phyloP scores from a whole-genome alignment of 2,329 filamentous ascomycete species.

The Pyrenochaeta sp. region DNA sequence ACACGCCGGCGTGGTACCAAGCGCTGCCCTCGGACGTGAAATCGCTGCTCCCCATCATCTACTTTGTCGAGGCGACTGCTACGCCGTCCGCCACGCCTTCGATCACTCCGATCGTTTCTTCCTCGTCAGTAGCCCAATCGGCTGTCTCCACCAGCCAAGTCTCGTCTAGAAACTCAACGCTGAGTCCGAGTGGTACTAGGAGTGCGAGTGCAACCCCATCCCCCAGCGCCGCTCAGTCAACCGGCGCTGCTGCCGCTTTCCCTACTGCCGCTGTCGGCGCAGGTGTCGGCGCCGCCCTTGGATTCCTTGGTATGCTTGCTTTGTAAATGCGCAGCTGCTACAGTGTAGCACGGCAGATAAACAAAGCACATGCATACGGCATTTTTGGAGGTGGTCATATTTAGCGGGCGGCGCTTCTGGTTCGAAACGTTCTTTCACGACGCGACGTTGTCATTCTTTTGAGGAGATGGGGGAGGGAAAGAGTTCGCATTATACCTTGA shows the following conservation, averaged over 20 bases:
- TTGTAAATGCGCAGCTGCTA: constrained; percentile 38
- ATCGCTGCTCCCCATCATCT: constrained; percentile 51
- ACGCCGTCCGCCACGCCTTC: constrained; percentile 17
- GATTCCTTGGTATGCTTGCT: constrained; percentile 54
- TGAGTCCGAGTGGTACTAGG: constrained; percentile 8
- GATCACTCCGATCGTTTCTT: constrained; percentile 6
- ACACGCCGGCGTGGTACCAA: constrained; percentile 56
- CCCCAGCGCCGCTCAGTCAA: constrained; percentile 19
- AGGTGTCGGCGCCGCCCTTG: constrained; percentile 51
- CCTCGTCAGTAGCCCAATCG: not conserved
- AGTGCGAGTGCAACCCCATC: constrained; percentile 3
- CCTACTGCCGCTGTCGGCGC: constrained; percentile 51
- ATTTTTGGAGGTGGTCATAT: constrained; percentile 13
- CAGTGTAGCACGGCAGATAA: too few species aligned
- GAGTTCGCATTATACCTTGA: constrained; percentile 29
- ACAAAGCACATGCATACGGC: not conserved
- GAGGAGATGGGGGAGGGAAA: too few species aligned
- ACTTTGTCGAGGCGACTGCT: constrained; percentile 33
- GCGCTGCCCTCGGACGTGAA: constrained; percentile 56
- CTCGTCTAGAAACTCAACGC: constrained; percentile 17
- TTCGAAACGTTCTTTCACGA: constrained; percentile 41
- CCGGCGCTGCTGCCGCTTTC: constrained; percentile 42
- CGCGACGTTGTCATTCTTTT: constrained; percentile 43
- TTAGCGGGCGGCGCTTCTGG: constrained; percentile 35
- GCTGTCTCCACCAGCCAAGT: constrained; percentile 5